Percentiles rank a stretch among this genome's conserved stretches.
phyloP scores from a whole-genome alignment of 106 monocot species.

The Phalaenopsis aphrodite region DNA sequence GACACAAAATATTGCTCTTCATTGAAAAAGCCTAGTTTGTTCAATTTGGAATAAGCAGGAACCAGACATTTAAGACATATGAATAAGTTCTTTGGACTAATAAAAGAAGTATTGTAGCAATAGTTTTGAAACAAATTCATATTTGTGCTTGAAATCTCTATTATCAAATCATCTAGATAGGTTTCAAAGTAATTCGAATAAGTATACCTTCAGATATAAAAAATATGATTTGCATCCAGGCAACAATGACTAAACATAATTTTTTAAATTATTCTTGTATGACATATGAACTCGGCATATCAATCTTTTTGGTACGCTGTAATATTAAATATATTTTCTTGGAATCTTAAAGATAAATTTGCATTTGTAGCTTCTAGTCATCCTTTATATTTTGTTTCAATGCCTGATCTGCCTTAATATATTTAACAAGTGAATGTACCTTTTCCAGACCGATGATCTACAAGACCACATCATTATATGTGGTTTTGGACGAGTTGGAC shows the following conservation, averaged over 20 bases:
- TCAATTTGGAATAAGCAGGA: not conserved
- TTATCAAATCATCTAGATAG: not conserved
- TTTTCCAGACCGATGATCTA: constrained; percentile 86
- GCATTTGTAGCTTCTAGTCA: not conserved
- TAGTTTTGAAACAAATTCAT: not conserved
- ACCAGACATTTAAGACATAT: not conserved
- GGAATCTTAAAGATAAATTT: not conserved
- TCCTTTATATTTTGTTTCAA: not conserved
- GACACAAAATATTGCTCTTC: not conserved
- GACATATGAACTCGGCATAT: not conserved
- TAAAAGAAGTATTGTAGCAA: not conserved
- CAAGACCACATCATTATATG: constrained; percentile 99
- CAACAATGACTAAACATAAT: not conserved
- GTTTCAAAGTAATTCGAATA: not conserved
- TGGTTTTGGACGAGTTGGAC: constrained; percentile 98
- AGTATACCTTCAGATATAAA: not conserved
- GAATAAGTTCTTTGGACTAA: not conserved
- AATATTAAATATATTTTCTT: not conserved
- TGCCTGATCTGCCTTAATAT: not conserved
- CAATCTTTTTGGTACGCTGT: not conserved
- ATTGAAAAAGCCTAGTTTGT: not conserved
- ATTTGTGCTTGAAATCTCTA: not conserved
- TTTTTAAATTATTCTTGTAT: not conserved
- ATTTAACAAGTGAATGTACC: not conserved
- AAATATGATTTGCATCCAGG: not conserved